Percentiles rank a stretch among this genome's conserved stretches.
Conservation (phyloP, 2,329 filamentous ascomycete genomes). For the Penicillium fuscoglaucum region DNA sequence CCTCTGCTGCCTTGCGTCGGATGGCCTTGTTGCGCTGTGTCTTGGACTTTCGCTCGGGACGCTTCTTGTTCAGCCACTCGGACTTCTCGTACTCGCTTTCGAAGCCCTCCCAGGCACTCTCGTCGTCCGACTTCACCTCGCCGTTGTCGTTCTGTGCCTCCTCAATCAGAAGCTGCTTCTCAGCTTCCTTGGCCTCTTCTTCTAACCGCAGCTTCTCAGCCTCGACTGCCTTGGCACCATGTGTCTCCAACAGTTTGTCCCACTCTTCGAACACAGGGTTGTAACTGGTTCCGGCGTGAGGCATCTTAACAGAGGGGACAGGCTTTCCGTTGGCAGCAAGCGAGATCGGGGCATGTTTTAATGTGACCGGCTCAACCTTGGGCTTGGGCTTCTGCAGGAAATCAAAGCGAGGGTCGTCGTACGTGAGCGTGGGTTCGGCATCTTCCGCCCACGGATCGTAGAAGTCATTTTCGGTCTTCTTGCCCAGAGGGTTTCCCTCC, state of each 20-base stretch:
- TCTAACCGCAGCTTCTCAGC: conserved; percentile 73
- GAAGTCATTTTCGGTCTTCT: conserved; percentile 57
- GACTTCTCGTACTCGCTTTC: conserved; percentile 75
- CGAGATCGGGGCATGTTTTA: conserved; percentile 76
- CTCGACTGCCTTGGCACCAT: conserved; percentile 76
- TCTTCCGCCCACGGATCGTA: conserved; percentile 77
- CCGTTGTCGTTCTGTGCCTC: conserved; percentile 75
- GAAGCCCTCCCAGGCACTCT: conserved; percentile 87
- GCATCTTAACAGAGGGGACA: conserved; percentile 75
- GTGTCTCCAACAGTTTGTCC: conserved; percentile 69
- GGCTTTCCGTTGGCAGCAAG: conserved; percentile 79
- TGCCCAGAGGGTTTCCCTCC: conserved; percentile 52
- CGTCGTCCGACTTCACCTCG: conserved; percentile 76
- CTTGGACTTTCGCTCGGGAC: conserved; percentile 80
- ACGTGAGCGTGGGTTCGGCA: conserved; percentile 42
- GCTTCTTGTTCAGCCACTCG: conserved; percentile 69
- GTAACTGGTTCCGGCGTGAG: conserved; percentile 83
- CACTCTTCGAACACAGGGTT: conserved; percentile 89
- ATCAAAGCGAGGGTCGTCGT: conserved; percentile 56
- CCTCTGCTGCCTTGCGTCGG: conserved; percentile 83
- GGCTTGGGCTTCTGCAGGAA: conserved; percentile 68
- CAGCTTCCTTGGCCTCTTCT: conserved; percentile 65
- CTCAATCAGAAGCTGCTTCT: conserved; percentile 67
- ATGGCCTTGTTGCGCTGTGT: conserved; percentile 84
- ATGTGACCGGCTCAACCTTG: conserved; percentile 70